phyloP scores from a whole-genome alignment of 805 yeast species.

The Deakozyma indianensis region DNA sequence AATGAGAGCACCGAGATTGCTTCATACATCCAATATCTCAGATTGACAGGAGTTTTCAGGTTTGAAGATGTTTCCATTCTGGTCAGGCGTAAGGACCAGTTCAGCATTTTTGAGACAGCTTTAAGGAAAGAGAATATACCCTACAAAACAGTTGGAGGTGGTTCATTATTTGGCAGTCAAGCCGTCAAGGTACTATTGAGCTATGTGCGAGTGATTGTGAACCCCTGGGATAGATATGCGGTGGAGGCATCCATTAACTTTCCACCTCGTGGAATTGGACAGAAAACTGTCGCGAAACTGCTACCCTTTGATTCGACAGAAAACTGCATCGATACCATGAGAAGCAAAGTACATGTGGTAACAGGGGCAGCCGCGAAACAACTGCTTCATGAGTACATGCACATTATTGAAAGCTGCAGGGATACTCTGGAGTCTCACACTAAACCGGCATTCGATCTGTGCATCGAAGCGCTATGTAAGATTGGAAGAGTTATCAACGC shows the following conservation, averaged over 20 bases:
- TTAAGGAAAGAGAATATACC: conserved; percentile 44
- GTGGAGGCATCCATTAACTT: conserved; percentile 39
- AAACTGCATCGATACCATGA: background rate
- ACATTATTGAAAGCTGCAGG: conserved; percentile 4
- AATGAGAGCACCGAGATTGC: conserved; percentile 49
- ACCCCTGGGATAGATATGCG: conserved; percentile 47
- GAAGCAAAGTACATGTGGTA: background rate
- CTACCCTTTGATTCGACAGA: background rate
- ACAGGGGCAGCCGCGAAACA: background rate
- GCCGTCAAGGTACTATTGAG: conserved; percentile 54
- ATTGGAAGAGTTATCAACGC: background rate
- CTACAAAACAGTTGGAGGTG: conserved; percentile 55
- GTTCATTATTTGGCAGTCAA: conserved; percentile 64
- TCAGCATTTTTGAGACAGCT: conserved; percentile 50
- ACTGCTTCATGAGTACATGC: conserved; percentile 1
- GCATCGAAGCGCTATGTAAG: background rate
- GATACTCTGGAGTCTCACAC: background rate
- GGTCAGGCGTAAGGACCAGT: conserved; percentile 48
- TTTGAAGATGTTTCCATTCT: conserved; percentile 59
- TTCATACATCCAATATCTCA: conserved; percentile 36
- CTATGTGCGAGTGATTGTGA: conserved; percentile 46
- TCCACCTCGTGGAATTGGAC: conserved; percentile 61
- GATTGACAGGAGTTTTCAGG: conserved; percentile 30
- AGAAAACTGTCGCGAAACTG: conserved; percentile 28
- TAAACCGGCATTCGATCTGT: too few relatives aligned